These are phyloP conservation scores for Wickerhamiella hasegawae DNA, from an alignment of 805 yeast genomes.

Conservation along the genomic window DNA sequence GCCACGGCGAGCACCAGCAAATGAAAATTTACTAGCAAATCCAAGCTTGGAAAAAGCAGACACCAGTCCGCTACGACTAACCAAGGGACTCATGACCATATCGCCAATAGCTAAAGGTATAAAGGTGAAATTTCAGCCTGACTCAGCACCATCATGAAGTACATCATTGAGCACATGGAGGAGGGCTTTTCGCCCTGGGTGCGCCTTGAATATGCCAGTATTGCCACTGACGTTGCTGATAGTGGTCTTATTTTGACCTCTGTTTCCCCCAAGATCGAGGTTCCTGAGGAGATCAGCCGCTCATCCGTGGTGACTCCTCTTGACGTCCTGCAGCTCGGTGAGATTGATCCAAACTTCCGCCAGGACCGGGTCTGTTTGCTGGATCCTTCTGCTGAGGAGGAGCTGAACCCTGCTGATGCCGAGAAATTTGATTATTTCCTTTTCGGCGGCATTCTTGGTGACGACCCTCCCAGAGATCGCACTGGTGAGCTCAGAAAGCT, in stretches of 20 bases:
- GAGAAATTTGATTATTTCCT: conserved; percentile 67
- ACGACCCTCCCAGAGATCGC: conserved; percentile 75
- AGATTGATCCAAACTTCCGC: conserved; percentile 23
- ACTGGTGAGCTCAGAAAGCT: conserved; percentile 80
- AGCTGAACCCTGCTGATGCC: conserved; percentile 55
- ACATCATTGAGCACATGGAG: conserved; percentile 95
- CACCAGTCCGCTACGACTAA: too few species aligned
- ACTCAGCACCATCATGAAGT: conserved; percentile 35
- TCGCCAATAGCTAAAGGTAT: too few species aligned
- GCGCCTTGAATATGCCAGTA: conserved; percentile 66
- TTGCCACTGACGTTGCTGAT: conserved; percentile 74
- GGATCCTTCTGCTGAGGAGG: conserved; percentile 74
- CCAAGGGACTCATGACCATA: too few species aligned
- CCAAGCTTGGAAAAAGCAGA: too few species aligned
- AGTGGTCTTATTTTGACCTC: conserved; percentile 66
- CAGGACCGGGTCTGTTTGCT: conserved; percentile 54
- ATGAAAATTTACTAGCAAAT: too few species aligned
- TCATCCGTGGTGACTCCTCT: conserved; percentile 61
- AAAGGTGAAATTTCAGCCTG: too few species aligned
- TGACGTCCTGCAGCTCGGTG: conserved; percentile 35
- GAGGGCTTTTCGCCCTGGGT: conserved; percentile 96
- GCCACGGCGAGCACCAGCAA: too few species aligned
- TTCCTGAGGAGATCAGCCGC: conserved; percentile 39
- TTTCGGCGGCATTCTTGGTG: conserved; percentile 93
- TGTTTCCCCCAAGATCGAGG: conserved; percentile 49